These are phyloP conservation scores for Westerdykella ornata DNA, from an alignment of 2,329 filamentous ascomycete species.

Conservation along the genomic window DNA sequence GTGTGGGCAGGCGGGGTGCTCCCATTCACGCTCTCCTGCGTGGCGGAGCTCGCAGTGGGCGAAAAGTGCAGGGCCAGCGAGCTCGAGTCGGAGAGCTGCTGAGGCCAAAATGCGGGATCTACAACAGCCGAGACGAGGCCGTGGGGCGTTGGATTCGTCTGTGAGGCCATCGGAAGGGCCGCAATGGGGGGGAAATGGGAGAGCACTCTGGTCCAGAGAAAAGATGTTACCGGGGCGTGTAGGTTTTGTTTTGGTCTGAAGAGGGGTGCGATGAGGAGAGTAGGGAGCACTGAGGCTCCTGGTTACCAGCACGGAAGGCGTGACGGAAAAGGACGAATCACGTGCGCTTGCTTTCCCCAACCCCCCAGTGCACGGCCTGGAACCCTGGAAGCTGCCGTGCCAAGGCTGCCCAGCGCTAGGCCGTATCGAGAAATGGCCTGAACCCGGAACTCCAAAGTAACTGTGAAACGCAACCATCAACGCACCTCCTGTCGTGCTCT, in stretches of 20 bases:
- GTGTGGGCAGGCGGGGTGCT: constrained; percentile 29
- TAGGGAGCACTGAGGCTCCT: neutral
- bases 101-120: constrained; percentile 31
- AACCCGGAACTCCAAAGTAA: neutral
- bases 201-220: constrained; percentile 6
- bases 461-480: neutral
- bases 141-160: constrained; percentile 18
- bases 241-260: constrained; percentile 17
- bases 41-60: constrained; percentile 24
- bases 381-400: too few relatives aligned
- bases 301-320: constrained; percentile 6
- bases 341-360: constrained; percentile 6
- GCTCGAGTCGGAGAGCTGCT: constrained; percentile 22
- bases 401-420: constrained; percentile 1
- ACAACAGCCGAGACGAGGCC: constrained; percentile 23
- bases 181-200: constrained; percentile 4
- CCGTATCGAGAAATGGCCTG: neutral
- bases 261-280: constrained; percentile 11
- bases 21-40: constrained; percentile 24
- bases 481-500: neutral
- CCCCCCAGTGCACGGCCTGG: too few relatives aligned
- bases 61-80: constrained; percentile 27
- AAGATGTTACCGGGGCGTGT: constrained; percentile 5
- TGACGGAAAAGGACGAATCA: constrained; percentile 10
- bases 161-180: constrained; percentile 23